Evolutionary conservation across 306 rosid species (phyloP), one percentile per base, ranked within the genome.

Genomic region (Prunus kanzakura): DNA sequence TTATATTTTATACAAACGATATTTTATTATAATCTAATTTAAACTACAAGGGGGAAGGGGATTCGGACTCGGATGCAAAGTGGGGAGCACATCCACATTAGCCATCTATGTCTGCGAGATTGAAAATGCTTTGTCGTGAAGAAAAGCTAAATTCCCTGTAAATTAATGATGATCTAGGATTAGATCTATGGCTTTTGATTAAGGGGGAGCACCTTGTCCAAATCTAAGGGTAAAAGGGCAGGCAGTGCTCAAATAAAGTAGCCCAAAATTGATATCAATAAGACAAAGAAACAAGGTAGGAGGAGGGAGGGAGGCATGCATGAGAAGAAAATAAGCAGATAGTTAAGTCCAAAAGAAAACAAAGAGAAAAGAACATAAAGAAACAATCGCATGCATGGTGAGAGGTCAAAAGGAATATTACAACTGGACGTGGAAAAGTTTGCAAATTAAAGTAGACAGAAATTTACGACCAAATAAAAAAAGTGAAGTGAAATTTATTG

Each of bases 361-460:
- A 35, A 50, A 32, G 2, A 63, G 50, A 38, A 61, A 41, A n/a
- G 16, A 11, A 16, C 51, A 56, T 11, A 73, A 43, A 72, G 54
- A 78, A 74, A 72, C 52, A 67, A 46, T 19, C 25, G 23, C 67
- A 67, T 16, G 25, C 30, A 58, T 79, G 54, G 61, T 71, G 32
- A 74, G 47, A 64, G 71, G 83, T 84, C 79, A 84, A 89, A 78
- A 79, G 80, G 73, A 46, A 80, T 68, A 64, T 45, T 35, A 64
- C 79, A 73, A 72, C 67, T 52, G 43, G 54, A 64, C 68, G 67
- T 60, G 57, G 77, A 78, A 67, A 67, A 58, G 71, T 49, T 41
- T 4, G 79, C 64, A 32, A 73, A 82, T 75, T 55, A 69, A 62
- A 82, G 76, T 80, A 49, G 51, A 60, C 9, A 38, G 8, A 38